Base-by-base conservation (phyloP, 73 alveolate genomes). In the Paramecium biaurelia region DNA sequence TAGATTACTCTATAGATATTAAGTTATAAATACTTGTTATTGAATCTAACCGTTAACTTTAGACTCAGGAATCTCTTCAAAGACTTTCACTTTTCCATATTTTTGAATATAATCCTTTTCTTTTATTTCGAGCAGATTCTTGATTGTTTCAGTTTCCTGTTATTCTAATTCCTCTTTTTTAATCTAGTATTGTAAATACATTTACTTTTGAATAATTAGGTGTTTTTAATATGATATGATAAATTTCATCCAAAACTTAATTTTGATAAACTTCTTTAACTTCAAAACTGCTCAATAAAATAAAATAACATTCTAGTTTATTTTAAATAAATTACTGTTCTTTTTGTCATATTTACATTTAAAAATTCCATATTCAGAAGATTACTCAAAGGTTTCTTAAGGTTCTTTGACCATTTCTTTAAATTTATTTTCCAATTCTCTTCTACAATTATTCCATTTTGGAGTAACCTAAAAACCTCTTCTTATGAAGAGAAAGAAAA, bases 401-500 rank as follows among this genome's bases (percentile, higher is more conserved):
- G 90, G 90, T 42, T 79, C 14, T 42, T 79, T 79, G 45, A 24
- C 43, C 34, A 30, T 30, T 42, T 79, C 90, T 23, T 38, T 11
- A 30, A 79, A 12, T 26, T 79, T 79, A 11, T 11, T 21, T 43
- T 79, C 70, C 43, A 79, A 43, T 38, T 23, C 72, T 79, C 23
- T 30, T 79, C 90, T 79, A 30, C 56, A 38, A 20, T 14, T 26
- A 37, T 32, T 42, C 90, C 90, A 79, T 2, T 32, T 24, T 5
- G 37, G 45, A 79, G 45, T 1, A 9, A 79, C 42, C 18, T 42
- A 20, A 20, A 79, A 79, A 9, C 90, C 90, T 79, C 34, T 24
- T 79, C 90, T n/a, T 10, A 79, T 23, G 90, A 79, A 79, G 2
- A 79, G 24, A 7, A 79, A 43, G 56, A 79, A 79, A 41, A 79